Percentiles rank a stretch among this genome's conserved stretches.
These are phyloP conservation scores for Phytopythium vexans DNA, from an alignment of 352 stramenopile species.

Conservation along the genomic window DNA sequence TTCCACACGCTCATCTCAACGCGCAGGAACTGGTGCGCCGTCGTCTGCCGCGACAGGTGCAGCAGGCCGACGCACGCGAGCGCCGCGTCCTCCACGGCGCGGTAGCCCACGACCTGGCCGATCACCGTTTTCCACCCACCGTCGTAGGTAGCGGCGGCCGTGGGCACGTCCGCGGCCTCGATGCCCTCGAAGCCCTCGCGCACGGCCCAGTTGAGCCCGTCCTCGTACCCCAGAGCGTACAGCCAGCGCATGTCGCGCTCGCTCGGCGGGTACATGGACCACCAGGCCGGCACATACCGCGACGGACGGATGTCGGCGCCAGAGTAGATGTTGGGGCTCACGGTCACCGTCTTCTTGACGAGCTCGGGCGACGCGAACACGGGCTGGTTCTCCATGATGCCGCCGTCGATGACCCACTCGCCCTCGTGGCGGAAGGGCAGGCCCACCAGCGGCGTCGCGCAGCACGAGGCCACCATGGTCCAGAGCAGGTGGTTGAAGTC, in stretches of 20 bases:
- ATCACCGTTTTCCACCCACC: constrained; percentile 23
- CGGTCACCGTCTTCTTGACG: constrained; percentile 16
- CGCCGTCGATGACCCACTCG: constrained; percentile 59
- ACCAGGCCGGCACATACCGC: constrained; percentile 57
- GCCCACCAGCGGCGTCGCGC: constrained; percentile 38
- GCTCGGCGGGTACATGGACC: constrained; percentile 53
- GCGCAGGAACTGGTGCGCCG: constrained; percentile 11
- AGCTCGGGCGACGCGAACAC: constrained; percentile 15
- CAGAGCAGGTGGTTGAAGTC: constrained; percentile 35
- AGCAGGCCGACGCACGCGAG: constrained; percentile 9
- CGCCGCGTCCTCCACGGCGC: constrained; percentile 18
- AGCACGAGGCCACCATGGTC: constrained; percentile 53
- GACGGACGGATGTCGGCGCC: constrained; percentile 58
- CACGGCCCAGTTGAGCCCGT: constrained; percentile 32
- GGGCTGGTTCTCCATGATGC: constrained; percentile 55
- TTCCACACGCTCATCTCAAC: constrained; percentile 21
- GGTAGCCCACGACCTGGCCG: constrained; percentile 22
- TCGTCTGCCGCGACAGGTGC: constrained; percentile 13
- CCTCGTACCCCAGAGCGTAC: constrained; percentile 46
- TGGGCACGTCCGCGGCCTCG: constrained; percentile 23
- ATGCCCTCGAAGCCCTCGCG: constrained; percentile 10
- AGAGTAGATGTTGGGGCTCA: constrained; percentile 29
- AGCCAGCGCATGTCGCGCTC: constrained; percentile 52
- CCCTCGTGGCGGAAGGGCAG: constrained; percentile 47
- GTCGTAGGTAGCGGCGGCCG: constrained; percentile 18